Evolutionary conservation across 768 basidiomycete species (phyloP).

Genomic region (Leucosporidium creatinivorum): DNA sequence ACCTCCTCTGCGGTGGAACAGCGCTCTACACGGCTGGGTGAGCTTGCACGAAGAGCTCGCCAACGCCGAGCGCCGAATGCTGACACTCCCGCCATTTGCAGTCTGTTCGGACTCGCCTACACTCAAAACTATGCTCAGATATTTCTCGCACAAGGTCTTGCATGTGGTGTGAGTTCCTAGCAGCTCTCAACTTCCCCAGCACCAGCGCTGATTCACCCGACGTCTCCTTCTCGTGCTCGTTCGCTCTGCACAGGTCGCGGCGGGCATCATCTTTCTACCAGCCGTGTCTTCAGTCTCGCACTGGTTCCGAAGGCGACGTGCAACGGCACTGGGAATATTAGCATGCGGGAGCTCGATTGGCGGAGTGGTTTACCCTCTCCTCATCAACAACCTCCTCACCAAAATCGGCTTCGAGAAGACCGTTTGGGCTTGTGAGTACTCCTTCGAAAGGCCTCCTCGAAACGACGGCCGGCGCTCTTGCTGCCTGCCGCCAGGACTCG

Average conservation of each 20-base stretch:
- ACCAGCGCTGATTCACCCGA: no score
- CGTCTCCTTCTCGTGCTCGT: no score
- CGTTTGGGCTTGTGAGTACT: conserved; percentile 29
- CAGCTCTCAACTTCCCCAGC: no score
- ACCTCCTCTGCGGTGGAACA: conserved; percentile 40
- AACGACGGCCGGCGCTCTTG: no score
- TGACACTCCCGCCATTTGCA: conserved; percentile 46
- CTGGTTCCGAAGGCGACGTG: conserved; percentile 58
- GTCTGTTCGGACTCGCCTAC: conserved; percentile 29
- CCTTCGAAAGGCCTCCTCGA: background rate
- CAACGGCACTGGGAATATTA: conserved; percentile 64
- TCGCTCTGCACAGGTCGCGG: conserved; percentile 11
- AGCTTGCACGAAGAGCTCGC: background rate
- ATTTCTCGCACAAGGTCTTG: conserved; percentile 52
- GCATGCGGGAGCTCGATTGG: conserved; percentile 64
- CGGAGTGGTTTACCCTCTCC: conserved; percentile 54
- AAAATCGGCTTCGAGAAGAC: conserved; percentile 38
- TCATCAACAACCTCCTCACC: conserved; percentile 51
- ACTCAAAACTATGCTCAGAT: conserved; percentile 41
- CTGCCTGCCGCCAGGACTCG: no score
- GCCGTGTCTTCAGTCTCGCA: conserved; percentile 60
- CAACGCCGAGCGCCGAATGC: conserved; percentile 47
- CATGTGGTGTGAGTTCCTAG: conserved; percentile 43
- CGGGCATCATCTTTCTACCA: conserved; percentile 52
- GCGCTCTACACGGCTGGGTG: conserved; percentile 44